Evolutionary conservation across 805 yeast genomes (phyloP).

Genomic region (Nakazawaea populi): DNA sequence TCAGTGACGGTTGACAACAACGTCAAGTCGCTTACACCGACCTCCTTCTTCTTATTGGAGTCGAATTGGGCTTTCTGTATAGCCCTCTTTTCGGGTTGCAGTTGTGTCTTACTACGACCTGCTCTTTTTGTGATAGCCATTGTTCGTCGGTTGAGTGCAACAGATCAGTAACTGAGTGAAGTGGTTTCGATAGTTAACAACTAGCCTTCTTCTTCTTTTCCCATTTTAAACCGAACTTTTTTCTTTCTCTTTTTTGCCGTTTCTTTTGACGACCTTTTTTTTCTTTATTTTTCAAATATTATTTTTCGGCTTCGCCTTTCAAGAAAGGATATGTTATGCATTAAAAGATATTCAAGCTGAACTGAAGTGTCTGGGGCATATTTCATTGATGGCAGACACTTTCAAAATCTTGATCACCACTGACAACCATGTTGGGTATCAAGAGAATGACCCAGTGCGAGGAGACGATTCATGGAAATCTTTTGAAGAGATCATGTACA

Average conservation of each 20-base stretch:
- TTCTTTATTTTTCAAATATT: neutral
- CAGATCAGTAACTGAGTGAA: too few species aligned
- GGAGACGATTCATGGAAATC: slow-evolving; percentile 89
- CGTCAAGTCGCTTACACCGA: slow-evolving; percentile 96
- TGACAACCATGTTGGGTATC: slow-evolving; percentile 94
- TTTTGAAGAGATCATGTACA: slow-evolving; percentile 72
- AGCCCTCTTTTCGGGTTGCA: slow-evolving; percentile 48
- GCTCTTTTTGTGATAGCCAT: slow-evolving; percentile 83
- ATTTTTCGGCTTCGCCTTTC: neutral
- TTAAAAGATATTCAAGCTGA: neutral
- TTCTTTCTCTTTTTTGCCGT: neutral
- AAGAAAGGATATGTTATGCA: neutral
- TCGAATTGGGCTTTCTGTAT: slow-evolving; percentile 91
- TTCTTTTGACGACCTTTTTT: neutral
- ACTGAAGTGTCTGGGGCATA: neutral
- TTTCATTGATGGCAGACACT: slow-evolving; percentile 36
- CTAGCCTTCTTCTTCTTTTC: neutral
- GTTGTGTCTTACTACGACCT: slow-evolving; percentile 49
- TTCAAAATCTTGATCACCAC: slow-evolving; percentile 79
- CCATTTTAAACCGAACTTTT: slow-evolving; percentile 4
- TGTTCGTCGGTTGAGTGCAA: neutral
- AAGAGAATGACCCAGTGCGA: slow-evolving; percentile 82
- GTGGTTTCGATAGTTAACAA: neutral
- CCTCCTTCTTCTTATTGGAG: slow-evolving; percentile 83
- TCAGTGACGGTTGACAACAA: slow-evolving; percentile 83